A percentile compares a stretch with the other conserved stretches of the same genome.
phyloP scores from a whole-genome alignment of 163 green algal species.

The Scenedesmus sp. region DNA sequence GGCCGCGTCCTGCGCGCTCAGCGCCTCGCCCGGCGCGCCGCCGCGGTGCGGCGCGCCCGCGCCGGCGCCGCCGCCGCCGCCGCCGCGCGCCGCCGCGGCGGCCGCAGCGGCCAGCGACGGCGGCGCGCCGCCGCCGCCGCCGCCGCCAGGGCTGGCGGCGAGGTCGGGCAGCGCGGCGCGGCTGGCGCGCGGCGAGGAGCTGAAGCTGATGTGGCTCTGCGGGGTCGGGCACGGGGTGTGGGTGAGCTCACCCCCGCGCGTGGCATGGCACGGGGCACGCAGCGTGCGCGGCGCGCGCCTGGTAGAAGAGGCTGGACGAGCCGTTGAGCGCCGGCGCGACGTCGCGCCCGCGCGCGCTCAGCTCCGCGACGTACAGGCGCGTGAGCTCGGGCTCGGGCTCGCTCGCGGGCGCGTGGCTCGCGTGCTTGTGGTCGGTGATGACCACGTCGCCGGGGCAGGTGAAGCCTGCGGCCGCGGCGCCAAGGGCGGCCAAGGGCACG shows the following conservation, averaged over 20 bases:
- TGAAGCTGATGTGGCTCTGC: constrained; percentile 46
- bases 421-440: constrained; percentile 42
- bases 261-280: too few species aligned
- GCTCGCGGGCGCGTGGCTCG: constrained; percentile 32
- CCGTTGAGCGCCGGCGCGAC: constrained; percentile 18
- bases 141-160: background rate
- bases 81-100: background rate
- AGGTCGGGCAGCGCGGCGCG: too few species aligned
- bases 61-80: background rate
- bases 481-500: background rate
- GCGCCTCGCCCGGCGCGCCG: background rate
- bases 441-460: constrained; percentile 71
- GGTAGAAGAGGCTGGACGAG: constrained; percentile 35
- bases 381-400: constrained; percentile 68
- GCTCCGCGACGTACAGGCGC: constrained; percentile 58
- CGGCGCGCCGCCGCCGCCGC: background rate
- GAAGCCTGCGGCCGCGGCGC: constrained; percentile 41
- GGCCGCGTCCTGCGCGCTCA: constrained; percentile 41
- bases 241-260: background rate
- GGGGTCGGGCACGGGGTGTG: background rate
- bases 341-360: constrained; percentile 48
- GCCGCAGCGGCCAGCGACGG: too few species aligned
- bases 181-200: constrained; percentile 17
- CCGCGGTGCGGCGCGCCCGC: background rate
- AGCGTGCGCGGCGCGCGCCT: constrained; percentile 13